Percentiles rank a stretch among this genome's conserved stretches.
phyloP scores from a whole-genome alignment of 2,329 filamentous ascomycete genomes.

The Venturia pyrina region DNA sequence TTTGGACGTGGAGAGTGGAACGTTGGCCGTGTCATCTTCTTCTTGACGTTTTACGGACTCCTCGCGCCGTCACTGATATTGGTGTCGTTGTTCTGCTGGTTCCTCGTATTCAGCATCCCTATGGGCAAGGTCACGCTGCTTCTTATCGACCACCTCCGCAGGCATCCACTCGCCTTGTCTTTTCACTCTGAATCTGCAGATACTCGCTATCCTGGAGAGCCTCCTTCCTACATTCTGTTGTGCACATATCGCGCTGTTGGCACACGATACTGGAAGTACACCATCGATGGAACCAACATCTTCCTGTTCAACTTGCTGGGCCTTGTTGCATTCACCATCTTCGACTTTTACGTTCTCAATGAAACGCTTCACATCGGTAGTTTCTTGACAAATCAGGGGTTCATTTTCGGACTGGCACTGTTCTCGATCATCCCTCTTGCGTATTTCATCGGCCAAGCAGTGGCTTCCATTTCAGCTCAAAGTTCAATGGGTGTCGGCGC shows the following conservation, averaged over 20 bases:
- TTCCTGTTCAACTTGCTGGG: constrained; percentile 96
- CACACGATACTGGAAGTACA: constrained; percentile 98
- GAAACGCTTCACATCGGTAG: constrained; percentile 58
- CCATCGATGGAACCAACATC: constrained; percentile 94
- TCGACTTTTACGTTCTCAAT: constrained; percentile 78
- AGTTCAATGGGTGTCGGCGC: constrained; percentile 97
- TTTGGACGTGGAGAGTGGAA: constrained; percentile 97
- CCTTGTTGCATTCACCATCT: constrained; percentile 86
- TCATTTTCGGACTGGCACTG: constrained; percentile 75
- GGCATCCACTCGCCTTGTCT: constrained; percentile 83
- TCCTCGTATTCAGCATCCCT: constrained; percentile 93
- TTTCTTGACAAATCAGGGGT: constrained; percentile 69
- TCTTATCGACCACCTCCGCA: constrained; percentile 80
- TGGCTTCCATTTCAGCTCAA: constrained; percentile 95
- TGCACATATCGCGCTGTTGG: constrained; percentile 97
- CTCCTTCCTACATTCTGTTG: constrained; percentile 76
- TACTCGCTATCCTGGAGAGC: constrained; percentile 58
- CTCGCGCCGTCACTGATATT: constrained; percentile 78
- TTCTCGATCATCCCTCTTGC: constrained; percentile 92
- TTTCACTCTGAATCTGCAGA: constrained; percentile 81
- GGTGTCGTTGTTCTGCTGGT: constrained; percentile 85
- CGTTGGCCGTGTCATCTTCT: constrained; percentile 87
- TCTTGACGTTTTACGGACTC: constrained; percentile 88
- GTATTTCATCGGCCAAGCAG: constrained; percentile 97
- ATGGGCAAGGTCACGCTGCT: constrained; percentile 95